A percentile compares a stretch with the other conserved stretches of the same genome.
These are phyloP conservation scores for Ophiostoma piceae DNA, from an alignment of 2,329 filamentous ascomycete genomes.

Conservation along the genomic window DNA sequence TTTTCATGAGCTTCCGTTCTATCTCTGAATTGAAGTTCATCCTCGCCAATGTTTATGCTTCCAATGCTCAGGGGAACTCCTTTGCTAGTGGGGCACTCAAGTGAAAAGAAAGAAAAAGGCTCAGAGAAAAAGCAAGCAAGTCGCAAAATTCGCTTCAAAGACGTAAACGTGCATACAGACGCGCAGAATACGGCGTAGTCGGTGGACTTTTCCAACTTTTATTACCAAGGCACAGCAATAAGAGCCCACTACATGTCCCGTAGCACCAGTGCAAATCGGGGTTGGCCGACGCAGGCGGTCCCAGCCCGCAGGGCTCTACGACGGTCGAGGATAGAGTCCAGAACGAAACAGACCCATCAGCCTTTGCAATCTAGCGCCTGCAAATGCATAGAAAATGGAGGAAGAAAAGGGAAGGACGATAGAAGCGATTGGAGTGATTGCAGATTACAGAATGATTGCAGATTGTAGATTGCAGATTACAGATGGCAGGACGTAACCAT, in stretches of 20 bases:
- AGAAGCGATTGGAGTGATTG: background rate
- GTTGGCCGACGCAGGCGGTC: background rate
- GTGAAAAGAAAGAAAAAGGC: background rate
- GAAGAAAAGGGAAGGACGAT: background rate
- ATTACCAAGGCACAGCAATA: background rate
- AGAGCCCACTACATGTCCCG: background rate
- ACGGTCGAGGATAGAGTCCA: background rate
- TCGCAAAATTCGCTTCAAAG: background rate
- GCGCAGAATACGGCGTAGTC: slow-evolving; percentile 1
- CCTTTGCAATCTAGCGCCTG: background rate
- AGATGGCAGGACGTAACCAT: background rate
- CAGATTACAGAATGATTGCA: background rate
- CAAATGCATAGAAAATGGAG: background rate
- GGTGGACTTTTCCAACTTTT: slow-evolving; percentile 1
- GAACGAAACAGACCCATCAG: background rate
- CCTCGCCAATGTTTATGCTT: background rate
- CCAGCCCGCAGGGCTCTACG: background rate
- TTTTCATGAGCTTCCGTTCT: background rate
- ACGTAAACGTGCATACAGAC: background rate
- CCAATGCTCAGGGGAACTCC: background rate
- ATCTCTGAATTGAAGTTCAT: background rate
- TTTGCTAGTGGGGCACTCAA: background rate
- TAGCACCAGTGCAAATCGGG: background rate
- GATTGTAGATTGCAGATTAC: background rate
- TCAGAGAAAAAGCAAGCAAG: background rate